These are phyloP conservation scores for Cyberlindnera misumaiensis DNA, from an alignment of 805 yeast species.

Conservation along the genomic window DNA sequence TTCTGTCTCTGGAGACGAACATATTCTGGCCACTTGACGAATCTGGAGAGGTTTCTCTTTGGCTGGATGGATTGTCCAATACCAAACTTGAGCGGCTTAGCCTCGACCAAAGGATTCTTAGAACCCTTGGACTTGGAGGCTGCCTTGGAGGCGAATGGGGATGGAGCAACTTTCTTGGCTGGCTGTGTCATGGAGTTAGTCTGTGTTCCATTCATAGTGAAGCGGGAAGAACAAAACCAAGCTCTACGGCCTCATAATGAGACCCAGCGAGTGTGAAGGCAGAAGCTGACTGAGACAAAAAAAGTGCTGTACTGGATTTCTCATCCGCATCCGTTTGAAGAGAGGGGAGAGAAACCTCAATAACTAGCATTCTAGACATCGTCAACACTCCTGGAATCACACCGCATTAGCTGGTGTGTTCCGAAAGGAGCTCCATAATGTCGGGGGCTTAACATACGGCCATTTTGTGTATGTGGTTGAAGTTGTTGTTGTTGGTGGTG, in stretches of 20 bases:
- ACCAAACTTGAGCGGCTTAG: conserved; percentile 91
- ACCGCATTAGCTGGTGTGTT: background rate
- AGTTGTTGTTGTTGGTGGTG: background rate
- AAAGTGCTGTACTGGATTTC: no score
- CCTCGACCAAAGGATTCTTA: conserved; percentile 82
- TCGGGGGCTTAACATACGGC: conserved; percentile 3
- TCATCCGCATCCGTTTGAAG: no score
- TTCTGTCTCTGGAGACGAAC: conserved; percentile 98
- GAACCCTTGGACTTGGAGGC: conserved; percentile 56
- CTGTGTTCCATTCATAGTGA: conserved; percentile 14
- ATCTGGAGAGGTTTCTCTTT: conserved; percentile 92
- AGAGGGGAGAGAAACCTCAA: no score
- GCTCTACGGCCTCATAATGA: background rate
- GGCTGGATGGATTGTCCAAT: conserved; percentile 95
- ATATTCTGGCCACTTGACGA: conserved; percentile 98
- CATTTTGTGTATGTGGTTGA: background rate
- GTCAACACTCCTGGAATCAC: conserved; percentile 23
- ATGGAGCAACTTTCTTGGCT: conserved; percentile 92
- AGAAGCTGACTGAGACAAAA: no score
- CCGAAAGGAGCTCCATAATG: conserved; percentile 24
- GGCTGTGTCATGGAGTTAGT: conserved; percentile 33
- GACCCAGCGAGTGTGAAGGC: no score
- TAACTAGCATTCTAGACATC: conserved; percentile 14
- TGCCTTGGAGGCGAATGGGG: conserved; percentile 83
- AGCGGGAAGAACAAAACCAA: background rate